These are phyloP conservation scores for Coemansia sp. DNA, from an alignment of 192 early-diverging fungal species.

Conservation along the genomic window DNA sequence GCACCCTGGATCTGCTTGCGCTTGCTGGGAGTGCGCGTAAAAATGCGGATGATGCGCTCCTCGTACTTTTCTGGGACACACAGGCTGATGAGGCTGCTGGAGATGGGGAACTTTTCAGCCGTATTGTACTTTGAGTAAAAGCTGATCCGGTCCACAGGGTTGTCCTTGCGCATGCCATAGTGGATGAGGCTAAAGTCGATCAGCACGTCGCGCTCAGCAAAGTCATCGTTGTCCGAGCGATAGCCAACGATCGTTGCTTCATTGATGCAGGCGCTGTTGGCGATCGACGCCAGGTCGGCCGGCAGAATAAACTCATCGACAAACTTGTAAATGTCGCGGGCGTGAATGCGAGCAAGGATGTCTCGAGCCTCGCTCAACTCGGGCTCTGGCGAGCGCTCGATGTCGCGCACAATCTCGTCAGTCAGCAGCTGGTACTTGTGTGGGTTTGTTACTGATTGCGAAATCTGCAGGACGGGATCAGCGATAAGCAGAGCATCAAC, in stretches of 20 bases:
- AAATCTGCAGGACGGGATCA: constrained; percentile 64
- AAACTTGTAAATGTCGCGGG: constrained; percentile 83
- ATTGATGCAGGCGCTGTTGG: constrained; percentile 49
- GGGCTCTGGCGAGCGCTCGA: constrained; percentile 61
- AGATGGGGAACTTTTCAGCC: constrained; percentile 61
- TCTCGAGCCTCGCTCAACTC: constrained; percentile 66
- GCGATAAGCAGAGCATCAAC: constrained; percentile 84
- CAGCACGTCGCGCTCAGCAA: constrained; percentile 71
- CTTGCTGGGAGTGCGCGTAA: constrained; percentile 39
- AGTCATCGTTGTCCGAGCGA: constrained; percentile 59
- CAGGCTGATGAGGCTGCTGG: constrained; percentile 66
- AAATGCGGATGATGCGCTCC: constrained; percentile 47
- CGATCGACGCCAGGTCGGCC: constrained; percentile 31
- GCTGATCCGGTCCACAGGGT: constrained; percentile 80
- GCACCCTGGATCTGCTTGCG: constrained; percentile 46
- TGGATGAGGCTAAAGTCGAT: constrained; percentile 69
- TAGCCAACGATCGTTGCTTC: constrained; percentile 60
- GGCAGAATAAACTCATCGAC: constrained; percentile 75
- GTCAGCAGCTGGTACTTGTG: constrained; percentile 72
- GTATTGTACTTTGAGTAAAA: constrained; percentile 75
- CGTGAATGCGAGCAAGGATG: constrained; percentile 73
- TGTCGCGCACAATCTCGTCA: constrained; percentile 75
- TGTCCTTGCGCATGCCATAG: constrained; percentile 81
- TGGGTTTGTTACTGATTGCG: constrained; percentile 61
- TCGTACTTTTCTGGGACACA: constrained; percentile 52